Evolutionary conservation across 306 rosid genomes (phyloP).

Genomic region (Rosa persica): DNA sequence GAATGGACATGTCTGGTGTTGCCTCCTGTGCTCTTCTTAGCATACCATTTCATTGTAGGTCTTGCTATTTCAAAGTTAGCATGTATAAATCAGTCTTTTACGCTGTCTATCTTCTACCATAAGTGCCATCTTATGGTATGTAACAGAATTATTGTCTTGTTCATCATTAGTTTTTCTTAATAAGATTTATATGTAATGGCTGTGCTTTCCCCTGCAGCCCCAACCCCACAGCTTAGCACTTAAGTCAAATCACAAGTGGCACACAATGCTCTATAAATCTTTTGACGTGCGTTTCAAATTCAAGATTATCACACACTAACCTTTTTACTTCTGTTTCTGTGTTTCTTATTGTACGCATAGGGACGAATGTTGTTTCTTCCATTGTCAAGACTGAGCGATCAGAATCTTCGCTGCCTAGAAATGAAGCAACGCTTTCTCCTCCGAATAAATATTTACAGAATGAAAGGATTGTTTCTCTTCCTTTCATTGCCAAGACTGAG

Average conservation of each 20-base stretch:
- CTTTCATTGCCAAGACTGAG: conserved; percentile 4
- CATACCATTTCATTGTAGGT: background rate
- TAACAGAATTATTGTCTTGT: background rate
- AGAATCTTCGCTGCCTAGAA: conserved; percentile 15
- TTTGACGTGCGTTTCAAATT: background rate
- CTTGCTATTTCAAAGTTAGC: background rate
- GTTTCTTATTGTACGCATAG: conserved; percentile 19
- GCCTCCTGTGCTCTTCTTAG: background rate
- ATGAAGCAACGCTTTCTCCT: conserved; percentile 9
- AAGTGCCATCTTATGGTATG: background rate
- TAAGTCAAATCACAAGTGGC: background rate
- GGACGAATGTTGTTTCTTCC: background rate
- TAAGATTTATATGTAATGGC: background rate
- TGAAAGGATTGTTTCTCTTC: conserved; percentile 14
- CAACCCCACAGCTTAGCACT: background rate
- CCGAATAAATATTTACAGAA: background rate
- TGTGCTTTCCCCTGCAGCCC: background rate
- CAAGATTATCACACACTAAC: background rate
- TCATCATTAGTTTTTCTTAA: background rate
- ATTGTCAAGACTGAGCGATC: conserved; percentile 16
- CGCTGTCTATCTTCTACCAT: background rate
- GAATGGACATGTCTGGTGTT: background rate
- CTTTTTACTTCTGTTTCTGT: background rate
- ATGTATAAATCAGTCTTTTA: background rate
- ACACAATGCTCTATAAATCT: background rate